Percentiles rank a stretch among this genome's conserved stretches.
These are phyloP conservation scores for Kokia cookei DNA, from an alignment of 441 rosid species.

Conservation along the genomic window DNA sequence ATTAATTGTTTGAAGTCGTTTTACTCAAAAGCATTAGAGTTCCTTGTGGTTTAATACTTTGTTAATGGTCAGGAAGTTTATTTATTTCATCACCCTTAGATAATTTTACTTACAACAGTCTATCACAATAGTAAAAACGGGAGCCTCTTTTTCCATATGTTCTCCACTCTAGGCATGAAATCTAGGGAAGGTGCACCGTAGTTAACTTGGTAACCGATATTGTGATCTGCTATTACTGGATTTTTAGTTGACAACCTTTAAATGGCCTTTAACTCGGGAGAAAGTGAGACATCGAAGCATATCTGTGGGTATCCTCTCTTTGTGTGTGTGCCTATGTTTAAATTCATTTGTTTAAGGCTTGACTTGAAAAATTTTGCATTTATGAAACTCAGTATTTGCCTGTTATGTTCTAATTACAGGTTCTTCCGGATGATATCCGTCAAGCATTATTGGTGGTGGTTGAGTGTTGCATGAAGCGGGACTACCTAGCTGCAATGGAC, in stretches of 20 bases:
- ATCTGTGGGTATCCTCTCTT: neutral
- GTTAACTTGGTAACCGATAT: neutral
- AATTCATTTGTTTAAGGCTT: neutral
- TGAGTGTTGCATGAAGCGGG: slow-evolving; percentile 75
- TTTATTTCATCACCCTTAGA: neutral
- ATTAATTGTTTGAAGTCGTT: neutral
- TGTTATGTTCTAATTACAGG: slow-evolving; percentile 28
- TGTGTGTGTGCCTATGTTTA: neutral
- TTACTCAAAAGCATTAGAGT: neutral
- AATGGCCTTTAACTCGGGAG: neutral
- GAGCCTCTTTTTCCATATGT: neutral
- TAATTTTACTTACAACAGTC: neutral
- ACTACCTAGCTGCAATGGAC: slow-evolving; percentile 97
- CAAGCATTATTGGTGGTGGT: slow-evolving; percentile 79
- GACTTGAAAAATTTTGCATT: neutral
- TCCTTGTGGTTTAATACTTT: neutral
- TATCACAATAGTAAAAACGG: neutral
- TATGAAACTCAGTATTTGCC: neutral
- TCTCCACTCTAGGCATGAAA: neutral
- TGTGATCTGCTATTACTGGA: neutral
- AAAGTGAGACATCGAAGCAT: neutral
- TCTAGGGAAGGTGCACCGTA: neutral
- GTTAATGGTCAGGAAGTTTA: neutral
- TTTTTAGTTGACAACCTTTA: neutral
- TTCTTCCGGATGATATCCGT: slow-evolving; percentile 78